phyloP scores from a whole-genome alignment of 306 rosid genomes.

The Prunus mongolica region DNA sequence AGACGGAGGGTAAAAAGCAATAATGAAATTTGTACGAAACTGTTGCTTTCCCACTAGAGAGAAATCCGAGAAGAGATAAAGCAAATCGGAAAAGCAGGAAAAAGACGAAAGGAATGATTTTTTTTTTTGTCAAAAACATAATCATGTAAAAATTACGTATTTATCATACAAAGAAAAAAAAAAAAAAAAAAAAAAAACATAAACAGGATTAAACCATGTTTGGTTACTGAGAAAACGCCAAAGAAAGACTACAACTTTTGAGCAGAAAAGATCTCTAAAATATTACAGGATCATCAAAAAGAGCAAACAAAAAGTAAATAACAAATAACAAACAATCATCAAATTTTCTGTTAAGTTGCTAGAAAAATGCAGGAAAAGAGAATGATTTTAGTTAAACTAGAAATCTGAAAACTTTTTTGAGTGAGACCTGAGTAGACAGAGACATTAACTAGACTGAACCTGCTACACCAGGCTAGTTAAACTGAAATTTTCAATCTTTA shows the following conservation, averaged over 20 bases:
- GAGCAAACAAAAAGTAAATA: background rate
- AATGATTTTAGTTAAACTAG: no score
- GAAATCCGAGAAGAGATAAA: slow-evolving; percentile 46
- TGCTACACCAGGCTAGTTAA: background rate
- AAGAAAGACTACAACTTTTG: background rate
- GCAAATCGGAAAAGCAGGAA: slow-evolving; percentile 57
- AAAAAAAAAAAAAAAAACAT: slow-evolving; percentile 14
- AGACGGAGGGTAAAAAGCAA: slow-evolving; percentile 18
- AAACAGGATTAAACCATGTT: background rate
- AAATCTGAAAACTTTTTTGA: background rate
- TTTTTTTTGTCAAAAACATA: slow-evolving; percentile 45
- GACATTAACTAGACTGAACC: no score
- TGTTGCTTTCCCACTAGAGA: slow-evolving; percentile 50
- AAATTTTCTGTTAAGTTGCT: background rate
- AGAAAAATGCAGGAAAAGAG: background rate
- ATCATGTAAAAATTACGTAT: slow-evolving; percentile 32
- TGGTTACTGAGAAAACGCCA: slow-evolving; percentile 3
- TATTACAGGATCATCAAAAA: background rate
- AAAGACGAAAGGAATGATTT: slow-evolving; percentile 59
- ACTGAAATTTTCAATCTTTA: background rate
- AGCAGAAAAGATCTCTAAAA: slow-evolving; percentile 2
- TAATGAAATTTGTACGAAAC: slow-evolving; percentile 21
- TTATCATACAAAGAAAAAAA: slow-evolving; percentile 22
- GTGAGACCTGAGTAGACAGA: background rate
- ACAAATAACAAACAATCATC: background rate